These are phyloP conservation scores for Dendrothele bispora DNA, from an alignment of 768 basidiomycete genomes.

Conservation along the genomic window DNA sequence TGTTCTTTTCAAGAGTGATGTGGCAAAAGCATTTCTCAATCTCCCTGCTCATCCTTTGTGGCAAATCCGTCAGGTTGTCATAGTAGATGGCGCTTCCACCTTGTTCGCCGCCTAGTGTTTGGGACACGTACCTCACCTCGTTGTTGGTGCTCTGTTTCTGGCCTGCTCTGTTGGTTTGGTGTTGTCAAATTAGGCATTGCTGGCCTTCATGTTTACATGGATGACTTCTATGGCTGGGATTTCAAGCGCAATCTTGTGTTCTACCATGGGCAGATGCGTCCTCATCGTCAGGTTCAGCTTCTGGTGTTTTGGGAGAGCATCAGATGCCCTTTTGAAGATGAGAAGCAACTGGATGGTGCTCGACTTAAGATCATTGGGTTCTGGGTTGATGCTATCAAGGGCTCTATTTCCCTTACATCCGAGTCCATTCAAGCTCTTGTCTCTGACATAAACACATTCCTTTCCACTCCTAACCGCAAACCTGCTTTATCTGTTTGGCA, in stretches of 20 bases:
- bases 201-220: slow-evolving; percentile 27
- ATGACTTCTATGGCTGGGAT: slow-evolving; percentile 28
- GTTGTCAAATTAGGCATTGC: slow-evolving; percentile 15
- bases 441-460: slow-evolving; percentile 4
- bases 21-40: slow-evolving; percentile 29
- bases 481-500: slow-evolving; percentile 26
- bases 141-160: slow-evolving; percentile 24
- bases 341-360: slow-evolving; percentile 24
- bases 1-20: slow-evolving; percentile 27
- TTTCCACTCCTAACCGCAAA: neutral
- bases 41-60: slow-evolving; percentile 31
- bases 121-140: slow-evolving; percentile 23
- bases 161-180: slow-evolving; percentile 29
- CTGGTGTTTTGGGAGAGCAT: slow-evolving; percentile 26
- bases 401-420: slow-evolving; percentile 20
- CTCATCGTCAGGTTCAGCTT: slow-evolving; percentile 21
- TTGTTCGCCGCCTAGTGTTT: slow-evolving; percentile 28
- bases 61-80: slow-evolving; percentile 32
- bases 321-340: slow-evolving; percentile 22
- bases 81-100: slow-evolving; percentile 19
- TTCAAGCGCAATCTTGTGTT: slow-evolving; percentile 17
- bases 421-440: slow-evolving; percentile 18
- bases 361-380: slow-evolving; percentile 37
- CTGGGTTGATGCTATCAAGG: slow-evolving; percentile 24
- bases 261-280: slow-evolving; percentile 19